phyloP scores from a whole-genome alignment of 2,329 filamentous ascomycete species.

The Aaosphaeria pasadenensis region DNA sequence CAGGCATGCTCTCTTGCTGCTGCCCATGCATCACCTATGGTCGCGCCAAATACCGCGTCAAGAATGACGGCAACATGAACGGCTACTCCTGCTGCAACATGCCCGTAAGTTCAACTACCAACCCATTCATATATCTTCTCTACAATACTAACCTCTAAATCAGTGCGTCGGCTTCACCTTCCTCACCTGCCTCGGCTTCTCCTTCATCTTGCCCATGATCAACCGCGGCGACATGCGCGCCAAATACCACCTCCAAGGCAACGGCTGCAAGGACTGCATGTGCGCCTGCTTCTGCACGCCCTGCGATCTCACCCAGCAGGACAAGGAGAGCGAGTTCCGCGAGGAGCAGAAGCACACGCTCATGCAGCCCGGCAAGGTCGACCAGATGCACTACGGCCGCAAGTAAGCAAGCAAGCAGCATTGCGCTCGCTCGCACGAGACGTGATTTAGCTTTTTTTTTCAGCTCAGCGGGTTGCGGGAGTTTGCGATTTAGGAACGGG shows the following conservation, averaged over 20 bases:
- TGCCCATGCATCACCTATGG: slow-evolving; percentile 33
- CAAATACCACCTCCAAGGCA: slow-evolving; percentile 29
- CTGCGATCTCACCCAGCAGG: slow-evolving; percentile 33
- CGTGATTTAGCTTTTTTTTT: no score
- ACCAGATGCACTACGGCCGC: slow-evolving; percentile 18
- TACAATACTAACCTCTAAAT: not conserved
- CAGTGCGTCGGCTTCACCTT: slow-evolving; percentile 26
- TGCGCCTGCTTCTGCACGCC: slow-evolving; percentile 33
- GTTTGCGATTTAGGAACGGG: no score
- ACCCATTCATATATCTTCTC: not conserved
- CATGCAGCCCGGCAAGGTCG: slow-evolving; percentile 18
- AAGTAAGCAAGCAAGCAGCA: no score
- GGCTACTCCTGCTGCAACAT: slow-evolving; percentile 26
- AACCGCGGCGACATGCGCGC: slow-evolving; percentile 29
- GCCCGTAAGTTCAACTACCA: slow-evolving; percentile 11
- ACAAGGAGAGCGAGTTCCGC: slow-evolving; percentile 26
- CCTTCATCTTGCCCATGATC: slow-evolving; percentile 31
- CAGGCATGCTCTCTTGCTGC: slow-evolving; percentile 32
- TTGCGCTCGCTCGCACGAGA: no score
- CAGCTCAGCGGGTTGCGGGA: no score
- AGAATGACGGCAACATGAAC: slow-evolving; percentile 23
- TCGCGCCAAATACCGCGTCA: slow-evolving; percentile 26
- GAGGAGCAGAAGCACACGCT: slow-evolving; percentile 15
- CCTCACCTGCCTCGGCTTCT: slow-evolving; percentile 20
- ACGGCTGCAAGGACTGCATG: slow-evolving; percentile 30